A percentile compares a stretch with the other conserved stretches of the same genome.
Conservation (phyloP, 148 eudicot species). For the Chenopodium suecicum region DNA sequence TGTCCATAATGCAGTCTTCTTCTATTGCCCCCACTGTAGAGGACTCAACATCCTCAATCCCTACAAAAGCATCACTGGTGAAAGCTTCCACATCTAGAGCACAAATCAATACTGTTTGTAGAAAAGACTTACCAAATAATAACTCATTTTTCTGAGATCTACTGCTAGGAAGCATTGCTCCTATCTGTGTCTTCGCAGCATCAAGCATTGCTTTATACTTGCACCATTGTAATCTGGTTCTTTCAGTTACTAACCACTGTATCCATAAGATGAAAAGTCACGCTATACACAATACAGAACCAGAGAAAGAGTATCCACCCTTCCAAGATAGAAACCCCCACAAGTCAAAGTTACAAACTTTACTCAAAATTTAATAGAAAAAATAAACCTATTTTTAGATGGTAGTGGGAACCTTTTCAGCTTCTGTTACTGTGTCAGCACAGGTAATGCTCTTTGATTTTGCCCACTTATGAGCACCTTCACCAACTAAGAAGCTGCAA, state of each 20-base stretch:
- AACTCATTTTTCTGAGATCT: conserved; percentile 17
- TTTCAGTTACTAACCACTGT: conserved; percentile 88
- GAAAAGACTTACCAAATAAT: conserved; percentile 37
- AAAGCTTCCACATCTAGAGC: conserved; percentile 29
- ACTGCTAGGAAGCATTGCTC: conserved; percentile 26
- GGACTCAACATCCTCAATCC: conserved; percentile 28
- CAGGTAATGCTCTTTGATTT: conserved; percentile 56
- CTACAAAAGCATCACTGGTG: conserved; percentile 17
- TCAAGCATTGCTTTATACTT: conserved; percentile 81
- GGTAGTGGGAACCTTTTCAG: conserved; percentile 52
- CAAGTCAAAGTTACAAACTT: background rate
- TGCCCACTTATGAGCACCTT: conserved; percentile 87
- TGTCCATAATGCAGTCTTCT: conserved; percentile 67
- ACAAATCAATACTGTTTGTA: background rate
- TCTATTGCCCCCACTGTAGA: conserved; percentile 27
- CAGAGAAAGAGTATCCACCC: background rate
- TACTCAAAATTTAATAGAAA: background rate
- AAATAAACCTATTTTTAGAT: background rate
- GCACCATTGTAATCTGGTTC: conserved; percentile 69
- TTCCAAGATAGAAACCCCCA: background rate
- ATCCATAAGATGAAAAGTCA: conserved; percentile 12
- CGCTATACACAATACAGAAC: conserved; percentile 3
- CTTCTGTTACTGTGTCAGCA: conserved; percentile 44
- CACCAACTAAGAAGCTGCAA: conserved; percentile 86
- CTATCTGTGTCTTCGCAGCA: conserved; percentile 42